Evolutionary conservation across 1,284 basidiomycete genomes (phyloP), one percentile per base, ranked within the genome.

Genomic region (Inonotus hispidus): DNA sequence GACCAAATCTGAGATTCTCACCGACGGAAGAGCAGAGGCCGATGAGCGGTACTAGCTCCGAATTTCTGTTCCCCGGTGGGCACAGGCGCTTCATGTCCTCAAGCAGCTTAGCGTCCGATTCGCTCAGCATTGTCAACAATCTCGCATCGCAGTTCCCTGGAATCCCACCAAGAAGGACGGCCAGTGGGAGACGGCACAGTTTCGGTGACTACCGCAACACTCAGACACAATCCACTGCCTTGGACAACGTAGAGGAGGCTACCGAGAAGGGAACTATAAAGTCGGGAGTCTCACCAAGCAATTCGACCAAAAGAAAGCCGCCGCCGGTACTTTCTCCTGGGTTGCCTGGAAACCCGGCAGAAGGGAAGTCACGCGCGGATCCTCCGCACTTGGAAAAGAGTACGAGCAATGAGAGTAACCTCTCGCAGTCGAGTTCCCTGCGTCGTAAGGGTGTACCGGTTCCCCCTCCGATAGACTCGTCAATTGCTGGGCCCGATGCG

Each of bases 101-200:
- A 14, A 68, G 67, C 41, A 69, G 65, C 61, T 70, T 32, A 53
- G 63, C 65, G 49, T 74, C 76, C 2, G 77, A 79, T 62, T 75
- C 71, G 25, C 61, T 79, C 11, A 71, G 74, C 63, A 71, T 74
- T 16, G 75, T 84, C 29, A 77, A 76, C 21, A 79, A 80, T 39
- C 72, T 85, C 59, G 73, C 82, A 11, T 63, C 70, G 38, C 79
- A 79, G 68, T 86, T 85, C 71, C 82, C 84, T 21, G 74, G 71
- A 11, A 73, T 79, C 47, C 79, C 82, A 21, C 73, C 75, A 25
- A 68, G 71, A n/a, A 66, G 72, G 11, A 74, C 69, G 46, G 37
- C 55, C 6, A 38, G 35, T 38, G 23, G 46, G 13, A 61, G 55
- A 46, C 47, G 49, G 3, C 23, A 29, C 38, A 58, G 47, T 23